phyloP scores from a whole-genome alignment of 352 stramenopile species.

The Phytophthora pseudosyringae region DNA sequence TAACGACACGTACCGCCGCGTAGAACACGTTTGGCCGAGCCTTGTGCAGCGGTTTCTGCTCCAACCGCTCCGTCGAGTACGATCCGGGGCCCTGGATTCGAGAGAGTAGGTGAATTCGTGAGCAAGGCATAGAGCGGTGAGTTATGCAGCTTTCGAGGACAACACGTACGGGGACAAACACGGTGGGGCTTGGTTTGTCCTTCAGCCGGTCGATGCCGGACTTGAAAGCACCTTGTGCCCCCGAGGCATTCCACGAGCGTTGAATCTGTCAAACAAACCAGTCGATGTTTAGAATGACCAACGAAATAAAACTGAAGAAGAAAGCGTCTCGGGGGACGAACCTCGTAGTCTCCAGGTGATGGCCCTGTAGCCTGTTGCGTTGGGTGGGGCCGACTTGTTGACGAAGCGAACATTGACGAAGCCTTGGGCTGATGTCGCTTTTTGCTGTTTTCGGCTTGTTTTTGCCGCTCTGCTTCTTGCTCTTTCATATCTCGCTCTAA shows the following conservation, averaged over 20 bases:
- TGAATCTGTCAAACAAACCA: slow-evolving; percentile 44
- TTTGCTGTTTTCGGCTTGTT: slow-evolving; percentile 18
- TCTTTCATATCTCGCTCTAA: slow-evolving; percentile 67
- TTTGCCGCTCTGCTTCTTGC: slow-evolving; percentile 22
- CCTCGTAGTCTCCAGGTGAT: slow-evolving; percentile 80
- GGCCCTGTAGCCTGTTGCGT: slow-evolving; percentile 39
- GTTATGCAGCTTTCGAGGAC: neutral
- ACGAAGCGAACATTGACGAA: slow-evolving; percentile 73
- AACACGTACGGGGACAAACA: slow-evolving; percentile 55
- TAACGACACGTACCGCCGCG: slow-evolving; percentile 44
- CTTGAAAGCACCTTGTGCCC: slow-evolving; percentile 70
- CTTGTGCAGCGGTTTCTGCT: slow-evolving; percentile 68
- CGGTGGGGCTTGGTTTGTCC: slow-evolving; percentile 32
- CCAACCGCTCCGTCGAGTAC: slow-evolving; percentile 52
- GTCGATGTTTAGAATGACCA: neutral
- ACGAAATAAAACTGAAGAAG: neutral
- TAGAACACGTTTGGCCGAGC: slow-evolving; percentile 76
- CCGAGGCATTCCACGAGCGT: slow-evolving; percentile 67
- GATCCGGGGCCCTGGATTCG: slow-evolving; percentile 56
- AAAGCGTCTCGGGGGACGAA: slow-evolving; percentile 1
- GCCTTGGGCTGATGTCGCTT: slow-evolving; percentile 48
- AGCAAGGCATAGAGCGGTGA: neutral
- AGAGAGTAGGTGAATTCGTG: slow-evolving; percentile 3
- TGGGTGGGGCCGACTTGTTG: slow-evolving; percentile 59
- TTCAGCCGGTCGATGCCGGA: slow-evolving; percentile 67